A percentile compares a stretch with the other conserved stretches of the same genome.
phyloP scores from a whole-genome alignment of 2,329 filamentous ascomycete species.

The Colletotrichum tropicicola region DNA sequence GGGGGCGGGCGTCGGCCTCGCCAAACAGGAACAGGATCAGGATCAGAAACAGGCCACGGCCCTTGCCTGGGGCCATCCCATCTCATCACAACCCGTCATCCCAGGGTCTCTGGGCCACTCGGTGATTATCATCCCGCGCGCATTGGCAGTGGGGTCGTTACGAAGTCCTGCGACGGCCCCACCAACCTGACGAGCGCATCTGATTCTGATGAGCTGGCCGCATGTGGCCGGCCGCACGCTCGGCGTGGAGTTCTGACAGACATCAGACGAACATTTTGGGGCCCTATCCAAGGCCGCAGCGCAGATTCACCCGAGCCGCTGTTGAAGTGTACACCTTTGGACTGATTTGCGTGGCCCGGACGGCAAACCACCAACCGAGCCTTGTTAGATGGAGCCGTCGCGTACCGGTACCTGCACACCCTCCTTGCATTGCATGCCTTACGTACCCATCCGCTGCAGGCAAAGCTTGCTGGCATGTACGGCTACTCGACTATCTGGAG shows the following conservation, averaged over 20 bases:
- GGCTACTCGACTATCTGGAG: background rate
- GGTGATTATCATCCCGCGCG: conserved; percentile 28
- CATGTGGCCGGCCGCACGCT: conserved; percentile 5
- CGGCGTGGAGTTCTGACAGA: conserved; percentile 18
- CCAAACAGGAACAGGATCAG: background rate
- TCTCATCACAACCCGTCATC: background rate
- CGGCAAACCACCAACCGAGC: background rate
- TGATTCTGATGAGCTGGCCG: conserved; percentile 15
- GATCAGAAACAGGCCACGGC: background rate
- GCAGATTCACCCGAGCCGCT: conserved; percentile 21
- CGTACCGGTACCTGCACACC: background rate
- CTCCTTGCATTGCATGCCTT: background rate
- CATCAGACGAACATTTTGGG: conserved; percentile 24
- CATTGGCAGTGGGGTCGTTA: conserved; percentile 28
- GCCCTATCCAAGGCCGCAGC: background rate
- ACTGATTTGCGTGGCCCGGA: background rate
- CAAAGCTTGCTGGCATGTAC: background rate
- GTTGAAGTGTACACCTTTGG: background rate
- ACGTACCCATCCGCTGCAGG: background rate
- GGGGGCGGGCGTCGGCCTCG: background rate
- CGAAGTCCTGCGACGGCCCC: conserved; percentile 25
- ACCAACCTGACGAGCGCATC: conserved; percentile 30
- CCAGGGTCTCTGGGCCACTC: background rate
- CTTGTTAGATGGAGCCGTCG: background rate
- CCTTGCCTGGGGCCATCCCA: background rate